Percentiles rank a stretch among this genome's conserved stretches.
phyloP scores from a whole-genome alignment of 1,284 basidiomycete genomes.

The Phylloporus gajari region DNA sequence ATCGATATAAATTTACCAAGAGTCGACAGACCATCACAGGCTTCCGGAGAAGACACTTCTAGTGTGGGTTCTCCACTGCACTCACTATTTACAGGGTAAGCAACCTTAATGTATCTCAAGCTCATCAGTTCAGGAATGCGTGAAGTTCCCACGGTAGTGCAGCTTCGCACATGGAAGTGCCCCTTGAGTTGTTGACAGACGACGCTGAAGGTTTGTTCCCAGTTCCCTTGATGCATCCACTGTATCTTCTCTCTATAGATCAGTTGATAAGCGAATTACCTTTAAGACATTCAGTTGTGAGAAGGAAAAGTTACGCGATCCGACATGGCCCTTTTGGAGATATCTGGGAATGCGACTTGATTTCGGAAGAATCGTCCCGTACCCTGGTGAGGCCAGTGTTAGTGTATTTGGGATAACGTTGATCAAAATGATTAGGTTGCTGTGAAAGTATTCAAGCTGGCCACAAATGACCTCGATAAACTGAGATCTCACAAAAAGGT shows the following conservation, averaged over 20 bases:
- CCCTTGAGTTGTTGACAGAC: constrained; percentile 12
- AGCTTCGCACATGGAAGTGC: constrained; percentile 27
- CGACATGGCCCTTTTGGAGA: constrained; percentile 33
- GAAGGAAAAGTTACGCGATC: constrained; percentile 22
- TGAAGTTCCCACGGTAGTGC: no score
- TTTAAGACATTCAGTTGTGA: constrained; percentile 20
- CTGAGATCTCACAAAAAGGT: constrained; percentile 27
- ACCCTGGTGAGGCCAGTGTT: constrained; percentile 14
- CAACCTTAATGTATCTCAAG: neutral
- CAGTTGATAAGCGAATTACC: constrained; percentile 15
- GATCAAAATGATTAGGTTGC: constrained; percentile 29
- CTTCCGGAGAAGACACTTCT: constrained; percentile 24
- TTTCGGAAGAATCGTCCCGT: constrained; percentile 10
- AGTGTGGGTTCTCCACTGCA: constrained; percentile 13
- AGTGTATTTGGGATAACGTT: neutral
- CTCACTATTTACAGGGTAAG: constrained; percentile 29
- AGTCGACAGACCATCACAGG: neutral
- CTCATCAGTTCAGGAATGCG: no score
- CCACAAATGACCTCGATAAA: neutral
- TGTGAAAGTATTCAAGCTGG: constrained; percentile 33
- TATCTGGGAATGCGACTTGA: constrained; percentile 39
- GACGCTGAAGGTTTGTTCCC: constrained; percentile 26
- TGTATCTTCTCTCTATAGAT: constrained; percentile 15
- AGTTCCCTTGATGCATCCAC: neutral
- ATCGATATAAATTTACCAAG: constrained; percentile 8